A percentile compares a stretch with the other conserved stretches of the same genome.
Conservation (phyloP, 129 eudicot genomes). For the Arctium minus region DNA sequence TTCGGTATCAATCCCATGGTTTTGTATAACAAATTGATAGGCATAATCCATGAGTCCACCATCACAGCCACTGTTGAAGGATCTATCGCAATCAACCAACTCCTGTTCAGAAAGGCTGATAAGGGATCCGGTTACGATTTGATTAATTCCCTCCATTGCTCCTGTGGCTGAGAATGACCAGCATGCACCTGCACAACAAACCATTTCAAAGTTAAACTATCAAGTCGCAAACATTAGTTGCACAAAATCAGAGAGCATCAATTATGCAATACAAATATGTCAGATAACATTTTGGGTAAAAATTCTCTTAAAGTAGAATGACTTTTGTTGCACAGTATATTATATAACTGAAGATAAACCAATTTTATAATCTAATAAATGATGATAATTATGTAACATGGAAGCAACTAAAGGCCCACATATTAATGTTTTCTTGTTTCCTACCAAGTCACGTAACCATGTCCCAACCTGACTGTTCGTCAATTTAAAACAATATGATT, state of each 20-base stretch:
- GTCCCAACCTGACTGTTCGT: background rate
- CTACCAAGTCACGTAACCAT: background rate
- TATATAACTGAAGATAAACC: background rate
- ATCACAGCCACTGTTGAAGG: conserved; percentile 72
- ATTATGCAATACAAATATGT: background rate
- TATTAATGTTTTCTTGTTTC: background rate
- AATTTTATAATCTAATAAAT: background rate
- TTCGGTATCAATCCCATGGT: conserved; percentile 86
- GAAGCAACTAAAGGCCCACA: background rate
- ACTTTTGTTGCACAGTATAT: background rate
- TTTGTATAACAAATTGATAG: conserved; percentile 63
- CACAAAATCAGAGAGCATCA: background rate
- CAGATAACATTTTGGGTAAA: background rate
- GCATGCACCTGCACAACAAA: conserved; percentile 70
- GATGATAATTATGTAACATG: conserved; percentile 2
- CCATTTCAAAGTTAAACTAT: background rate
- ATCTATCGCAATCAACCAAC: conserved; percentile 79
- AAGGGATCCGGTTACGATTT: conserved; percentile 80
- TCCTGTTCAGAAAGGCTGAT: conserved; percentile 94
- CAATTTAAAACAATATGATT: background rate
- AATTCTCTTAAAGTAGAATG: background rate
- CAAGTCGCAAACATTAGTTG: background rate
- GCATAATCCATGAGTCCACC: conserved; percentile 99
- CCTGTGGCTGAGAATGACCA: conserved; percentile 98
- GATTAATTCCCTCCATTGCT: conserved; percentile 89